Conservation (phyloP, 805 yeast species). For the Allodekkera sacchari region DNA sequence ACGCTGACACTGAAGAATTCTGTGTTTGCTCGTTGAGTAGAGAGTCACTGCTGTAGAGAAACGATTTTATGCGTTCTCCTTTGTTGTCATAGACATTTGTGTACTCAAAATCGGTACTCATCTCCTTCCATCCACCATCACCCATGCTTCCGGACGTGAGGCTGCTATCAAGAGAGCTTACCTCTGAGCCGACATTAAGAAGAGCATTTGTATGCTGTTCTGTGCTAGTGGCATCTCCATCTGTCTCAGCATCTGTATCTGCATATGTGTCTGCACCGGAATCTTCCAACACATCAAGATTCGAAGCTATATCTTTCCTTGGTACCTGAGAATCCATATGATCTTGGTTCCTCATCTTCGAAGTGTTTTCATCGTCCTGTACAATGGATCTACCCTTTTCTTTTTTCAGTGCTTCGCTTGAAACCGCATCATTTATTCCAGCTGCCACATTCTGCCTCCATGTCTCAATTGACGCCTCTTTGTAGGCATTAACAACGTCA, state of each 20-base stretch:
- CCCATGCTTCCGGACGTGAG: no score
- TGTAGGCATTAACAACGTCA: no score
- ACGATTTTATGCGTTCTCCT: conserved; percentile 51
- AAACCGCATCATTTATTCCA: not conserved
- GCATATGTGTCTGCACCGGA: conserved; percentile 4
- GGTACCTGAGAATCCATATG: not conserved
- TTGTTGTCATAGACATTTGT: conserved; percentile 69
- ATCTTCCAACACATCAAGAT: conserved; percentile 3
- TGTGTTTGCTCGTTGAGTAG: conserved; percentile 4
- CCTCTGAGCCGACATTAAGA: no score
- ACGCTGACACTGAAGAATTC: no score
- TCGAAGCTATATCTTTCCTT: not conserved
- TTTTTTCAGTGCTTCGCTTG: not conserved
- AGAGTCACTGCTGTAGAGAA: conserved; percentile 22
- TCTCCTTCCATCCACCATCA: conserved; percentile 94
- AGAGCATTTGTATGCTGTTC: no score
- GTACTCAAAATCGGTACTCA: conserved; percentile 72
- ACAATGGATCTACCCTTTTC: no score
- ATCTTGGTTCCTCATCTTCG: not conserved
- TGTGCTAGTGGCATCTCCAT: no score
- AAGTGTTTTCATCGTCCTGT: not conserved
- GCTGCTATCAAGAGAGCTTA: no score
- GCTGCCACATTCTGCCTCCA: not conserved
- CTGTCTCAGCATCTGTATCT: conserved; percentile 33
- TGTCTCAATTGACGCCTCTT: no score